Percentiles rank a stretch among this genome's conserved stretches.
Evolutionary conservation across 2,329 filamentous ascomycete genomes (phyloP).

Genomic region (Alternaria dauci): DNA sequence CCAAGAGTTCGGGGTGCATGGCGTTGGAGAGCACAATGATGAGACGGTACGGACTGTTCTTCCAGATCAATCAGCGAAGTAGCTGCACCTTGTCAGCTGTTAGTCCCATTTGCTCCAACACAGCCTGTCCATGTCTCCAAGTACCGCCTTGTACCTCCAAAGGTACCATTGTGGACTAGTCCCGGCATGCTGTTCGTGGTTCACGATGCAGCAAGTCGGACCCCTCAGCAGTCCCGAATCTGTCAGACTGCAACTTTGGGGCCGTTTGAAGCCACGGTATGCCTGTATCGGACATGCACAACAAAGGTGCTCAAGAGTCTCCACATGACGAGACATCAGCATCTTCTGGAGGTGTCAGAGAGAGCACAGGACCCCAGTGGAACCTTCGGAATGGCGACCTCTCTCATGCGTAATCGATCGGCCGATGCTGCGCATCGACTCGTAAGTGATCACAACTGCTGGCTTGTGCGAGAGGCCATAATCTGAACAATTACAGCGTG

Average conservation of each 20-base stretch:
- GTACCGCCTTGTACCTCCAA: neutral
- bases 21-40: neutral
- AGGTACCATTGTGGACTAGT: neutral
- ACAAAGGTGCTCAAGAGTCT: neutral
- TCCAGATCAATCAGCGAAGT: constrained; percentile 2
- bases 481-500: neutral
- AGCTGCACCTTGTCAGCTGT: neutral
- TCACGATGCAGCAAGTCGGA: neutral
- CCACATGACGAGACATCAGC: constrained; percentile 13
- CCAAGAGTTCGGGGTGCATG: constrained; percentile 1
- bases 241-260: constrained; percentile 10
- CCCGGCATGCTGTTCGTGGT: neutral
- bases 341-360: neutral
- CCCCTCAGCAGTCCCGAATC: constrained; percentile 3
- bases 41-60: neutral
- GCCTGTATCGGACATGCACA: constrained; percentile 1
- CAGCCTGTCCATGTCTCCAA: neutral
- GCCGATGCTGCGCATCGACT: constrained; percentile 3
- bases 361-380: constrained; percentile 4
- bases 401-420: neutral
- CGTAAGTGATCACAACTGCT: neutral
- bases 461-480: neutral
- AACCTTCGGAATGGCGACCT: constrained; percentile 2
- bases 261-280: neutral
- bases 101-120: neutral